Evolutionary conservation across 2,329 filamentous ascomycete genomes (phyloP).

Genomic region (Daldinia sp.): DNA sequence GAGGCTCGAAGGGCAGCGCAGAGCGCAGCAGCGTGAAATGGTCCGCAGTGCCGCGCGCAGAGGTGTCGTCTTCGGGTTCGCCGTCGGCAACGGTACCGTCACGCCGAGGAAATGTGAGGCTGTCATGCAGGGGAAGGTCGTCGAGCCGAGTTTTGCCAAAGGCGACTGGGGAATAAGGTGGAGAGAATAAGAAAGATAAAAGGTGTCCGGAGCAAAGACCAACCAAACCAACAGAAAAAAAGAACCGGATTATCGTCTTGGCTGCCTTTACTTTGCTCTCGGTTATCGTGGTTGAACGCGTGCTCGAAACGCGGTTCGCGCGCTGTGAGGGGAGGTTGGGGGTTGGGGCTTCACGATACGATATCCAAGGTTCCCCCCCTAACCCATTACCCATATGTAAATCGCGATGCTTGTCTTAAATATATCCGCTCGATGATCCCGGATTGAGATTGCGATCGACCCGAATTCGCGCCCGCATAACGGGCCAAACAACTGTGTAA

Average conservation of each 20-base stretch:
- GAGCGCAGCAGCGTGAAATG: conserved; percentile 52
- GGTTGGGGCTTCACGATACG: conserved; percentile 12
- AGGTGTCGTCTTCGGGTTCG: conserved; percentile 64
- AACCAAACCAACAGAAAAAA: background rate
- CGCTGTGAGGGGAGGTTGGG: conserved; percentile 6
- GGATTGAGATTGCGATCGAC: conserved; percentile 31
- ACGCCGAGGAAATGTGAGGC: conserved; percentile 62
- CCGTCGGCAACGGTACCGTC: conserved; percentile 26
- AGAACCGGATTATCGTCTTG: background rate
- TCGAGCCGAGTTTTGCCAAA: conserved; percentile 68
- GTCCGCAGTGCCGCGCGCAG: conserved; percentile 59
- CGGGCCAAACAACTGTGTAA: conserved; percentile 16
- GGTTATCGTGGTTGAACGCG: background rate
- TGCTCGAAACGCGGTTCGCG: background rate
- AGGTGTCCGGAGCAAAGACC: background rate
- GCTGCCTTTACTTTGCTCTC: conserved; percentile 5
- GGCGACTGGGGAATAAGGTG: conserved; percentile 67
- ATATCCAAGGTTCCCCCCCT: conserved; percentile 7
- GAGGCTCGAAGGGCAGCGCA: conserved; percentile 57
- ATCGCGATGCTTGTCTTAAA: conserved; percentile 23
- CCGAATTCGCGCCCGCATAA: background rate
- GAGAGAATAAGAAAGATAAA: conserved; percentile 52
- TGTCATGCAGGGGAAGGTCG: conserved; percentile 64
- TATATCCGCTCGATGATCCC: conserved; percentile 5
- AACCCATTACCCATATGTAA: conserved; percentile 8